Conservation (phyloP, 177 flowering plant genomes). For the Vitis hybrid region DNA sequence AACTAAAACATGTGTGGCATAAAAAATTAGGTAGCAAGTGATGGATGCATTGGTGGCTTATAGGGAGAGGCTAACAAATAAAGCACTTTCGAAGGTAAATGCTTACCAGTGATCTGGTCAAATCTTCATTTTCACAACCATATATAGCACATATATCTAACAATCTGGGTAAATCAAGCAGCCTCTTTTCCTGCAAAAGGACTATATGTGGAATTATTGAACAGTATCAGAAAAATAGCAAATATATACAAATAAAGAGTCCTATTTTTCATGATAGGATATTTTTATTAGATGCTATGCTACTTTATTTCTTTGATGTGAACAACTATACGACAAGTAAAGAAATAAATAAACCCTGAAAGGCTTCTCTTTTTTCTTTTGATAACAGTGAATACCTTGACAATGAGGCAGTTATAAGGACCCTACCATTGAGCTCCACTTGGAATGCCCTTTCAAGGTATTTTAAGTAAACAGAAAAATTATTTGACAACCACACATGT, state of each 20-base stretch:
- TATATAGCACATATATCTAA: slow-evolving; percentile 94
- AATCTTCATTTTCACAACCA: slow-evolving; percentile 84
- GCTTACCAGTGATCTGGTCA: slow-evolving; percentile 69
- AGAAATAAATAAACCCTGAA: no score
- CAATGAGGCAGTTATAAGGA: no score
- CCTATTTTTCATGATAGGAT: background rate
- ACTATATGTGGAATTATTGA: slow-evolving; percentile 55
- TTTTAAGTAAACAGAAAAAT: no score
- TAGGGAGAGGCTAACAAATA: no score
- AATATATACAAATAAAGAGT: background rate
- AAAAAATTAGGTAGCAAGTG: no score
- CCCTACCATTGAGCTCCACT: no score
- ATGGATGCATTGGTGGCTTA: no score
- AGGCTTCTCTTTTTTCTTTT: no score
- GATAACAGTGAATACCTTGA: no score
- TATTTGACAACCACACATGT: no score
- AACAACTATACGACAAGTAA: no score
- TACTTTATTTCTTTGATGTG: background rate
- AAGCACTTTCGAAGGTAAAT: background rate
- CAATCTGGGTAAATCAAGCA: slow-evolving; percentile 87
- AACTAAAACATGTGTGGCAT: background rate
- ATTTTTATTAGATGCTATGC: background rate
- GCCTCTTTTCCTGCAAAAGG: slow-evolving; percentile 86
- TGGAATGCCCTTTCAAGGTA: no score
- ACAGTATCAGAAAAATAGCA: slow-evolving; percentile 11